A percentile compares a stretch with the other conserved stretches of the same genome.
These are phyloP conservation scores for Paracorniculantispora psalliotae DNA, from an alignment of 2,329 filamentous ascomycete species.

Conservation along the genomic window DNA sequence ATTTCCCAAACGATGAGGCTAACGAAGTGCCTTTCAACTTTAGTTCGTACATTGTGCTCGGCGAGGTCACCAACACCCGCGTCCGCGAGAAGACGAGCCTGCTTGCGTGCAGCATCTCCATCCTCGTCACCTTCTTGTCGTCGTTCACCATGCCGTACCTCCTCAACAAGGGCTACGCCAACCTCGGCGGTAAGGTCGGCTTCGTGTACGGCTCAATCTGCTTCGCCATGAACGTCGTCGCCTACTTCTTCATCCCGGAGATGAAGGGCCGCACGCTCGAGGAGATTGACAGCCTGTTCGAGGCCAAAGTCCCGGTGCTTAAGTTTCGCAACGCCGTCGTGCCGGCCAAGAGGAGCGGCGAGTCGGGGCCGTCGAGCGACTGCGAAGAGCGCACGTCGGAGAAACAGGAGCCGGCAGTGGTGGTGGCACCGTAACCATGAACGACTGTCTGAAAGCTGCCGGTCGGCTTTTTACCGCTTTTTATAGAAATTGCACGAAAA, in stretches of 20 bases:
- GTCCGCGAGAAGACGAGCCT: constrained; percentile 29
- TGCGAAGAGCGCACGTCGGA: background rate
- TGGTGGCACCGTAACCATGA: background rate
- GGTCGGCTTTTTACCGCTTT: background rate
- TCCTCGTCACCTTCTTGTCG: constrained; percentile 27
- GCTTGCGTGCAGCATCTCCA: constrained; percentile 23
- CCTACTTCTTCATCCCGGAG: constrained; percentile 40
- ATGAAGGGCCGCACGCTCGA: constrained; percentile 32
- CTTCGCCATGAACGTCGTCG: constrained; percentile 34
- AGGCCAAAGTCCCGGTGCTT: constrained; percentile 14
- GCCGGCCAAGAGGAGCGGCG: background rate
- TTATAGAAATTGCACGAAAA: background rate
- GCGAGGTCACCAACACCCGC: constrained; percentile 20
- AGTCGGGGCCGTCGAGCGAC: background rate
- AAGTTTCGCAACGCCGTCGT: constrained; percentile 11
- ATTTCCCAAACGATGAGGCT: too few species aligned
- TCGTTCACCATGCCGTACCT: constrained; percentile 34
- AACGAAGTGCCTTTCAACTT: background rate
- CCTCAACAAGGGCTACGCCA: constrained; percentile 29
- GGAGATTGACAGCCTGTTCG: constrained; percentile 21
- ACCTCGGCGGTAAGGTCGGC: constrained; percentile 31
- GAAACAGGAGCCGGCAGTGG: background rate
- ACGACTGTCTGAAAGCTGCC: background rate
- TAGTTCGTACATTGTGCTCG: constrained; percentile 24
- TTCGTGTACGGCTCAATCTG: constrained; percentile 35